Base-by-base conservation (phyloP, 2,329 filamentous ascomycete species). In the Claviceps quebecensis region DNA sequence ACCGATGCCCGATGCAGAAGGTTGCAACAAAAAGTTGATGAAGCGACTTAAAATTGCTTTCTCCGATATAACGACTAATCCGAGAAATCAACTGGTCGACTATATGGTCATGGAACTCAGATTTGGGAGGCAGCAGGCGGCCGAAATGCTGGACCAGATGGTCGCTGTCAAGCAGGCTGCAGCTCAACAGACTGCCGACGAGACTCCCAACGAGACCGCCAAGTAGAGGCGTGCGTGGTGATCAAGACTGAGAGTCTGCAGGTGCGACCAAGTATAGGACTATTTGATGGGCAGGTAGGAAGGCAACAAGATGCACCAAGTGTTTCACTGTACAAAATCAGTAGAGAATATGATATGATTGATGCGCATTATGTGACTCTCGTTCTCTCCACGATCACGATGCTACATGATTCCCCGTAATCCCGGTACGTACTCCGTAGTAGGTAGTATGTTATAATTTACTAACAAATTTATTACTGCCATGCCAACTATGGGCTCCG, bases 1-100 rank as follows among this genome's bases (percentile, higher is more conserved):
- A 34, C 75, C 73, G 2, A 57, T 61, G 2, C 56, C 61, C 0
- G 60, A 59, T 9, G 53, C 59, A 16, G 56, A 62, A 5, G 38
- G 61, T 13, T 54, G 61, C 1, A 60, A 63, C 6, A 51, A 52
- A 3, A 57, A 64, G 36, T 51, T 59, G 2, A 38, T 56, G 41
- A 47, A 57, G 45, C 53, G 56, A n/a, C 37, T 60, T 40, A 48
- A 53, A 14, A 22, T 47, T 11, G 44, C 53, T n/a, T 23, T 59
- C 38, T 49, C 50, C 17, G 47, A 52, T 13, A 61, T 58, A 52
- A 57, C 56, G 1, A 57, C 56, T 47, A 62, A 63, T 14, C 58
- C 61, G 43, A 53, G 65, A 52, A 63, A 59, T 13, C 60, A 61
- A 23, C 52, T 63, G 53, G 57, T 55, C 6, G 55, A 61, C 34